Base-by-base conservation (phyloP, 1,284 basidiomycete genomes). In the Rhodofomes roseus region DNA sequence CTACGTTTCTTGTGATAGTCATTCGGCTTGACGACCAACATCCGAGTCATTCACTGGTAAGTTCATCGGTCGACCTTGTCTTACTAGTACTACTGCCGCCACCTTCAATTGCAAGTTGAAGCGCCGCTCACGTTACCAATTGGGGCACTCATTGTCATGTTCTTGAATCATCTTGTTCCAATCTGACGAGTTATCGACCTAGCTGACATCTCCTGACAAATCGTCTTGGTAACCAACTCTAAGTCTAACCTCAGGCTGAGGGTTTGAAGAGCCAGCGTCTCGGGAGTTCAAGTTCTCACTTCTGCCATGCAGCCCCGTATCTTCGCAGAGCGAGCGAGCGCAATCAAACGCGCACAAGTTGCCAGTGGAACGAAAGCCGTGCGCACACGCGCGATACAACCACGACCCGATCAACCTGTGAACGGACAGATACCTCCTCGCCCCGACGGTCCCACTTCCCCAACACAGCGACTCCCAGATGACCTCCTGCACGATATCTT, bases 401-500 rank as follows among this genome's bases (percentile, higher is more conserved):
- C 37, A 18, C 37, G 16, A 18, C 14, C 37, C 16, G 37, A 39
- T 39, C 5, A 8, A 39, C 37, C 16, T 8, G 4, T 4, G 4
- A 18, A 39, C 37, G 16, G 37, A 18, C 9, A 4, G 37, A 39
- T 14, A 6, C 12, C 16, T 12, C 37, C 37, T 14, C 9, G 7
- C 16, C 37, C 14, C 4, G 37, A 39, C 16, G 37, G 37, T 6
- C 16, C 37, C 43, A 44, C 11, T 8, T 23, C 43, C 18, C 43
- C 43, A 5, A 48, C 50, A 25, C 41, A 25, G 31, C 31, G 5
- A 4, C 41, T 56, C 44, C 55, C 55, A 4, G 41, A 31, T 14
- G 55, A 56, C 22, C 34, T 50, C 6, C 25, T 56, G 44, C 55
- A 56, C 23, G 43, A 50, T 16, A 50, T 56, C 16, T 55, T 55